Percentiles rank a stretch among this genome's conserved stretches.
These are phyloP conservation scores for Penium margaritaceum DNA, from an alignment of 139 green algal species.

Conservation along the genomic window DNA sequence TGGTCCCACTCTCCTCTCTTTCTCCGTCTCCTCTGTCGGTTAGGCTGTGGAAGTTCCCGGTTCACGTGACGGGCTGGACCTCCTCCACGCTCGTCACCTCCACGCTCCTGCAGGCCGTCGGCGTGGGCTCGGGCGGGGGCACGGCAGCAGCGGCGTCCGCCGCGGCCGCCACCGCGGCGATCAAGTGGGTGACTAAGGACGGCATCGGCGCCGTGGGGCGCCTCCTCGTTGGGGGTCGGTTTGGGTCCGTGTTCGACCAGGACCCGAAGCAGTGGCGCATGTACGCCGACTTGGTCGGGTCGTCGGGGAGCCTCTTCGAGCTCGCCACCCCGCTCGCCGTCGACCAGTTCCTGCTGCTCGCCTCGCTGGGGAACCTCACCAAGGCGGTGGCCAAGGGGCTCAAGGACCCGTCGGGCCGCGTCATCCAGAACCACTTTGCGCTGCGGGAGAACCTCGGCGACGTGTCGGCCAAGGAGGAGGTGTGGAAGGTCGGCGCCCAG, in stretches of 20 bases:
- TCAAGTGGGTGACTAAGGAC: conserved; percentile 52
- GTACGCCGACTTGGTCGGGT: conserved; percentile 42
- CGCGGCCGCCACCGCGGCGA: conserved; percentile 35
- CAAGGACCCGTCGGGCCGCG: conserved; percentile 33
- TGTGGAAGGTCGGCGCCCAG: conserved; percentile 45
- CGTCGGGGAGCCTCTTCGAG: conserved; percentile 32
- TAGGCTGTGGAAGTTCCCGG: conserved; percentile 46
- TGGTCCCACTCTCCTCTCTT: background rate
- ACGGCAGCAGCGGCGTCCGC: conserved; percentile 12
- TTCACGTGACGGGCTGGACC: conserved; percentile 42
- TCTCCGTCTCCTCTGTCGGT: background rate
- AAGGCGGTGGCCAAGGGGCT: conserved; percentile 43
- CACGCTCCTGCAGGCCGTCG: conserved; percentile 44
- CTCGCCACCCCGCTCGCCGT: conserved; percentile 43
- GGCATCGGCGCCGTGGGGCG: conserved; percentile 41
- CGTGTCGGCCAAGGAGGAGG: conserved; percentile 48
- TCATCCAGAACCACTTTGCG: conserved; percentile 52
- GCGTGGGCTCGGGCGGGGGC: conserved; percentile 8
- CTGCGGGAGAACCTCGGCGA: conserved; percentile 42
- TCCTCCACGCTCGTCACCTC: conserved; percentile 38
- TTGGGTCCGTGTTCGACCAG: conserved; percentile 48
- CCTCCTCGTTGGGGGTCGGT: conserved; percentile 39
- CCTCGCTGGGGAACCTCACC: conserved; percentile 43
- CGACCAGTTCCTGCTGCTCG: conserved; percentile 46
- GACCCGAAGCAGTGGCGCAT: conserved; percentile 49